Percentiles rank a stretch among this genome's conserved stretches.
Evolutionary conservation across 1,139 yeast genomes (phyloP).

Genomic region (Pichia sp.): DNA sequence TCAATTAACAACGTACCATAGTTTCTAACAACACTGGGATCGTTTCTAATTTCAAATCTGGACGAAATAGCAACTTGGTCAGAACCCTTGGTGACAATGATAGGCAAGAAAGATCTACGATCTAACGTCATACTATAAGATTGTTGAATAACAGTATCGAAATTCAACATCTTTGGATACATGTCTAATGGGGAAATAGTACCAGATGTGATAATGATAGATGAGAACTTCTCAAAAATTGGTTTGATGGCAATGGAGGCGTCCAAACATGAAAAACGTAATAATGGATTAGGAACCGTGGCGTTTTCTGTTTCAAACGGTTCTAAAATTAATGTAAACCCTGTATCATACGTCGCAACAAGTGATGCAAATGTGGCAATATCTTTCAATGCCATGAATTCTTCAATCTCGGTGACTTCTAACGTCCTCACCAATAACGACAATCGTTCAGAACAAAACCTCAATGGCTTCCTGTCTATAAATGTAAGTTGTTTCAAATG

Average conservation of each 20-base stretch:
- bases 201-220: constrained; percentile 95
- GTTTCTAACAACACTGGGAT: constrained; percentile 95
- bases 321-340: constrained; percentile 87
- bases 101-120: constrained; percentile 87
- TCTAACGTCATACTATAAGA: constrained; percentile 96
- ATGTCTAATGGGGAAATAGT: constrained; percentile 97
- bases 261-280: constrained; percentile 92
- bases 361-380: constrained; percentile 96
- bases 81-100: constrained; percentile 95
- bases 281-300: constrained; percentile 96
- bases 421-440: constrained; percentile 86
- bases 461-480: constrained; percentile 85
- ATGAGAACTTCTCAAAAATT: constrained; percentile 89
- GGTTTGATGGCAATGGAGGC: constrained; percentile 99
- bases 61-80: constrained; percentile 98
- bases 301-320: constrained; percentile 98
- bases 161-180: constrained; percentile 97
- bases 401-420: constrained; percentile 87
- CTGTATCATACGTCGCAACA: constrained; percentile 91
- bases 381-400: constrained; percentile 88
- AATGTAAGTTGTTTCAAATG: constrained; percentile 92
- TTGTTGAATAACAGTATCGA: constrained; percentile 91
- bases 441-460: constrained; percentile 90
- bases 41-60: constrained; percentile 94
- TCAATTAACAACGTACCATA: constrained; percentile 92